Conservation (phyloP, 441 rosid species). For the Raphanus hybrid region DNA sequence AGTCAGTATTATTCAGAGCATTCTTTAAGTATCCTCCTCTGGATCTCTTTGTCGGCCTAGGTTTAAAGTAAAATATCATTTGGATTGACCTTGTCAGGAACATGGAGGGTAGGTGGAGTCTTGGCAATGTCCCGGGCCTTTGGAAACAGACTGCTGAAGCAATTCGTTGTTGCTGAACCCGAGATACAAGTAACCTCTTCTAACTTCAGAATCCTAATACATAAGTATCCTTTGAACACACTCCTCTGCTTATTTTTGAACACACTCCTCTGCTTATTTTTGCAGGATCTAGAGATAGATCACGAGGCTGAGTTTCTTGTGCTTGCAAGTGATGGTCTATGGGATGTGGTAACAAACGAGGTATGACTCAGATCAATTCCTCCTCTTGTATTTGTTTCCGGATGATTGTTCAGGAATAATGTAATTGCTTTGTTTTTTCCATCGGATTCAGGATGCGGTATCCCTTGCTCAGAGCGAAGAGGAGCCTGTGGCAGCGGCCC, state of each 20-base stretch:
- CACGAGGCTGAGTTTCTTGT: constrained; percentile 82
- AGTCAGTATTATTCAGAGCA: no score
- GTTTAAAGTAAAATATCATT: not conserved
- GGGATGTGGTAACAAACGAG: constrained; percentile 98
- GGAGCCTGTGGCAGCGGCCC: constrained; percentile 86
- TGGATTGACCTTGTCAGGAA: constrained; percentile 58
- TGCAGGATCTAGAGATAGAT: constrained; percentile 79
- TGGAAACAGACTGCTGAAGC: constrained; percentile 98
- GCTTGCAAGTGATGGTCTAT: constrained; percentile 95
- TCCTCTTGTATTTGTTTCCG: not conserved
- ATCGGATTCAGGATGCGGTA: constrained; percentile 75
- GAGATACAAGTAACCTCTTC: constrained; percentile 83
- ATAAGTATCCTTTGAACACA: constrained; percentile 1
- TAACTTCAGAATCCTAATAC: constrained; percentile 12
- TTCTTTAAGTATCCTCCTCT: no score
- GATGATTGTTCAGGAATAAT: not conserved
- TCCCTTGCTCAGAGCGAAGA: constrained; percentile 68
- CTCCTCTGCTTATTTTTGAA: constrained; percentile 26
- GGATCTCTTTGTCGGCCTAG: no score
- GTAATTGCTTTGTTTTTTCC: not conserved
- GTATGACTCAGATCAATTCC: constrained; percentile 41
- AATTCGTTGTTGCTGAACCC: constrained; percentile 97
- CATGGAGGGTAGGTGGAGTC: constrained; percentile 99
- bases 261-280: constrained; percentile 19
- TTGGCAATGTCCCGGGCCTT: constrained; percentile 98